Base-by-base conservation (phyloP, 805 yeast species). In the Yarrowia osloensis region DNA sequence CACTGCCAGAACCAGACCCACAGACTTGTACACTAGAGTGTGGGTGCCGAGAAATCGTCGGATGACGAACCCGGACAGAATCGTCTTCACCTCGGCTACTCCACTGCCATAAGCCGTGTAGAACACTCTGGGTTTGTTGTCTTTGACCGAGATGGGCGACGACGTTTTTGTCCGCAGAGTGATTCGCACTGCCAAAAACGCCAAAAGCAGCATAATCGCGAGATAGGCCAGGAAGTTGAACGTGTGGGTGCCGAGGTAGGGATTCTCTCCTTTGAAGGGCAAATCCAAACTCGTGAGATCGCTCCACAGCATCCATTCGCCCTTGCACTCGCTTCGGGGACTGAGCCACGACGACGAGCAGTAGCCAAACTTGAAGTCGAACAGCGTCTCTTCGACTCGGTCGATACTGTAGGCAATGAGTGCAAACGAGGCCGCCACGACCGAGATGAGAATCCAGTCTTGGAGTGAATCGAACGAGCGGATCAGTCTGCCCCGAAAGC, bases 51-150 rank as follows among this genome's bases (percentile, higher is more conserved):
- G 74, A 70, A 82, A 85, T 47, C 80, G 74, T 67, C 87, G 76
- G 28, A 85, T 84, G 52, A 85, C 82, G 70, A 85, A 85, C 1
- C 88, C 88, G 0, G 87, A 83, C 33, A 85, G 74, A 42, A 85
- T 84, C 0, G 88, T 85, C 69, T 84, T 84, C 17, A 85, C 88
- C 74, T 85, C 88, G 0, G 88, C 87, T 1, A 85, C 88, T 4
- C 88, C 88, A 19, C 86, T 82, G 3, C 88, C 88, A 33, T 82
- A 81, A 0, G 86, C 87, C 13, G 86, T 78, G 71, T 84, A 85
- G 72, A 84, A 74, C 5, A 73, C 71, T 46, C 71, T 67, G 42
- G 62, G 68, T n/a, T 59, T 62, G 28, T 67, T 65, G 29, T 47
- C 68, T 29, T 22, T 29, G 35, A 52, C 39, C 8, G 66, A 29